Percentiles rank a stretch among this genome's conserved stretches.
Evolutionary conservation across 768 basidiomycete genomes (phyloP).

Genomic region (Psilocybe subaeruginosa): DNA sequence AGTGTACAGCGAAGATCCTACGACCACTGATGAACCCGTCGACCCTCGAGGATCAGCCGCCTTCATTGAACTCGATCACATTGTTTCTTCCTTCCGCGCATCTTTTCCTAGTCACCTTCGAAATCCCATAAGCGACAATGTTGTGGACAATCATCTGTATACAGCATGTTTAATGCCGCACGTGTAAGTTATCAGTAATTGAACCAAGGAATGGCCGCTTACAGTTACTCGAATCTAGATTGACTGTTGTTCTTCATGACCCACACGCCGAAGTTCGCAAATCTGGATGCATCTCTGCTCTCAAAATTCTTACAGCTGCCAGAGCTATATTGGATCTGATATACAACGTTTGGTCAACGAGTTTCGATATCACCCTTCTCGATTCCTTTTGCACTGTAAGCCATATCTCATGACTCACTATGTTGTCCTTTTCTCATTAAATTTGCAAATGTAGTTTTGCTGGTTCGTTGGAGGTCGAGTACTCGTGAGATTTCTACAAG

Average conservation of each 20-base stretch:
- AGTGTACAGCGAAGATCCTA: constrained; percentile 37
- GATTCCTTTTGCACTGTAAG: constrained; percentile 73
- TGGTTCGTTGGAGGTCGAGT: constrained; percentile 75
- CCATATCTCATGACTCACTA: background rate
- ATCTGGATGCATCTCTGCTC: constrained; percentile 66
- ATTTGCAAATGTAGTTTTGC: constrained; percentile 45
- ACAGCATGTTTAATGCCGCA: constrained; percentile 45
- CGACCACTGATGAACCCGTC: constrained; percentile 43
- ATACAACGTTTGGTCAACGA: constrained; percentile 69
- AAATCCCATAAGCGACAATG: constrained; percentile 56
- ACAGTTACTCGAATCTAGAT: constrained; percentile 38
- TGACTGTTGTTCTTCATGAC: constrained; percentile 74
- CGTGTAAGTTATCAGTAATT: constrained; percentile 32
- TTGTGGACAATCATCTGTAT: constrained; percentile 65
- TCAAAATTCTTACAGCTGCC: constrained; percentile 68
- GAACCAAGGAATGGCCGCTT: background rate
- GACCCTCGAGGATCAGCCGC: constrained; percentile 65
- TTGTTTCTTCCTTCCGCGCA: constrained; percentile 57
- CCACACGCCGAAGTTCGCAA: constrained; percentile 67
- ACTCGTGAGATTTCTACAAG: constrained; percentile 66
- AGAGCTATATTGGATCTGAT: constrained; percentile 69
- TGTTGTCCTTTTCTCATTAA: background rate
- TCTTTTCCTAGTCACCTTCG: constrained; percentile 60
- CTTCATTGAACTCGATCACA: constrained; percentile 64
- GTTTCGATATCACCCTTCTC: constrained; percentile 69